Base-by-base conservation (phyloP, 2,329 filamentous ascomycete species). In the Cladosporium sp. region DNA sequence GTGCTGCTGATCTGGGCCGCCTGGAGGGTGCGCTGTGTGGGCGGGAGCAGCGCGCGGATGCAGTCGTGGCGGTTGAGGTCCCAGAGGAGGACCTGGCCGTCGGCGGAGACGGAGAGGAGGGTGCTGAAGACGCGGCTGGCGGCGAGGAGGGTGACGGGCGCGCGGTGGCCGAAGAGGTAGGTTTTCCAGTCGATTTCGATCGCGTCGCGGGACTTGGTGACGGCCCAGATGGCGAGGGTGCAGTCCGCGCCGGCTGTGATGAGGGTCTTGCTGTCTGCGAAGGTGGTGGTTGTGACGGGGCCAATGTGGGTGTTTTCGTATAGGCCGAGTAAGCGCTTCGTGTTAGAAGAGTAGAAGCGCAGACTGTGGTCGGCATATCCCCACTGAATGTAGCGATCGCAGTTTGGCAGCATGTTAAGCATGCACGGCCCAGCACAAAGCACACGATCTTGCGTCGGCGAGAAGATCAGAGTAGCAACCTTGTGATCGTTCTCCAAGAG, bases 291-390 rank as follows among this genome's bases (percentile, higher is more conserved):
- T 0, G 90, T 92, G 28, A 98, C 80, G 66, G 95, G 90, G 4
- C 91, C 90, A 53, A 92, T 85, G 66, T 98, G 93, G 2, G 96
- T 77, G 65, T 97, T 95, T 69, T 98, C 93, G 65, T 92, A 95
- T 14, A 96, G 78, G 0, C 92, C 92, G 34, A 95, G 82, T 18
- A 87, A 77, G 74, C 89, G 91, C 64, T 88, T 85, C 54, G 82
- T 88, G 59, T 95, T 89, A 44, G 86, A 84, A 52, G 86, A 82
- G 72, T 89, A 95, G 75, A 98, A 97, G 3, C 93, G 86, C 28
- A 98, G 81, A 60, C 89, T 95, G 61, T 88, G 89, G 68, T 98
- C 93, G 0, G 89, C 87, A 62, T 95, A 97, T 1, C 92, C 92
- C 92, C 92, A 97, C 72, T 96, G 90, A 60, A 97, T 80, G 63